Evolutionary conservation across 108 stramenopile genomes (phyloP).

Genomic region (Nitzschia inconspicua): DNA sequence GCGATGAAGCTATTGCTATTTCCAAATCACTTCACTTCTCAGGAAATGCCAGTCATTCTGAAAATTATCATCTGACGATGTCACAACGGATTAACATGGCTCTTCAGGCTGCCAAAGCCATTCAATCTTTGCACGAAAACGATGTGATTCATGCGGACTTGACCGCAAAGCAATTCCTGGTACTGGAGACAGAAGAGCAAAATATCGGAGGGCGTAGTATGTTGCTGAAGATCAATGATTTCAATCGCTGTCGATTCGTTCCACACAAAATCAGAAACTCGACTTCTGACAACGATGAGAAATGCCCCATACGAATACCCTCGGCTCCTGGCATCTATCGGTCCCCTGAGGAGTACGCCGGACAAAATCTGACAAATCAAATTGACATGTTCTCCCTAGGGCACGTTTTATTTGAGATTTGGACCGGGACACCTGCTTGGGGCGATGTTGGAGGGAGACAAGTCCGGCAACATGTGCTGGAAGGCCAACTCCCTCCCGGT

Average conservation of each 20-base stretch:
- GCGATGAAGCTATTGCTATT: too few relatives aligned
- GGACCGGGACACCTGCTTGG: constrained; percentile 41
- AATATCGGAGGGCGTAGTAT: background rate
- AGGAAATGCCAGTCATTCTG: too few relatives aligned
- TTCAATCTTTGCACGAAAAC: constrained; percentile 44
- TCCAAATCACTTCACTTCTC: too few relatives aligned
- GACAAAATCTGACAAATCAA: constrained; percentile 17
- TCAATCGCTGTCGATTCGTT: constrained; percentile 85
- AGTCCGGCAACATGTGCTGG: background rate
- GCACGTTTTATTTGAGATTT: constrained; percentile 59
- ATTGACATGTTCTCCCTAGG: constrained; percentile 70
- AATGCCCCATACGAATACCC: constrained; percentile 65
- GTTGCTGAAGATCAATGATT: constrained; percentile 73
- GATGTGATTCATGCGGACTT: constrained; percentile 79
- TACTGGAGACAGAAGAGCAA: constrained; percentile 23
- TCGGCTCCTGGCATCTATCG: constrained; percentile 67
- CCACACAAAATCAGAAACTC: constrained; percentile 32
- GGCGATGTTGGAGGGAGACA: constrained; percentile 22
- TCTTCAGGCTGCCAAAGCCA: constrained; percentile 56
- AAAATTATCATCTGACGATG: too few relatives aligned
- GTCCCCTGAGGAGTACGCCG: constrained; percentile 68
- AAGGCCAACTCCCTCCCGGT: background rate
- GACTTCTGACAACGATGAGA: background rate
- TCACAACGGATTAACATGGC: constrained; percentile 50
- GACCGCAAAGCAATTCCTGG: constrained; percentile 71